phyloP scores from a whole-genome alignment of 2,329 filamentous ascomycete genomes.

The Ophiostoma himal-ulmi region DNA sequence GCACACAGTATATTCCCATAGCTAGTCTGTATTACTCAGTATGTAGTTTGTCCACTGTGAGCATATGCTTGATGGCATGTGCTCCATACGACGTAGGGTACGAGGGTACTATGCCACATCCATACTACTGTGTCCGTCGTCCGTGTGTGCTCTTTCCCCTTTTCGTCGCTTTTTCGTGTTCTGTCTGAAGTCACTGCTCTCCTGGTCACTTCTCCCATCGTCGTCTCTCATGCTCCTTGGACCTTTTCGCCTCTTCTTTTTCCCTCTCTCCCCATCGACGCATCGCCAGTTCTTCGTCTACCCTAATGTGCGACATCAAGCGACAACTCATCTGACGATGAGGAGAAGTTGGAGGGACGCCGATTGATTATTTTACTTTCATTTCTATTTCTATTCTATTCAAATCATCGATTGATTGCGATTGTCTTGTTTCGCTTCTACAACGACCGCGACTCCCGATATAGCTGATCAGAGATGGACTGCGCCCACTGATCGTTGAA shows the following conservation, averaged over 20 bases:
- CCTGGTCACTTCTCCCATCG: not conserved
- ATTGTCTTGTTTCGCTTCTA: not conserved
- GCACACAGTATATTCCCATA: too few species aligned
- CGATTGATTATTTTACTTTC: slow-evolving; percentile 10
- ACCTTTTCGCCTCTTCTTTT: slow-evolving; percentile 30
- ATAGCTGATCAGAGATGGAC: slow-evolving; percentile 24
- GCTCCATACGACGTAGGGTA: not conserved
- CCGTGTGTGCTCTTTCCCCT: not conserved
- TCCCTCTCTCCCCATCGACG: slow-evolving; percentile 21
- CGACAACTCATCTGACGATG: slow-evolving; percentile 23
- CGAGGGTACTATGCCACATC: too few species aligned
- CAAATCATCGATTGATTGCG: not conserved
- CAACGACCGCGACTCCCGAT: slow-evolving; percentile 24
- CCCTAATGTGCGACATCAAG: slow-evolving; percentile 21
- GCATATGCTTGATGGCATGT: not conserved
- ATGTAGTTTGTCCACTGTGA: too few species aligned
- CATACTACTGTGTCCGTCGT: not conserved
- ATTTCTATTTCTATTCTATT: not conserved
- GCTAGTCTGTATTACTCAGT: too few species aligned
- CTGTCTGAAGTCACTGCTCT: too few species aligned
- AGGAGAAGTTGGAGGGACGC: slow-evolving; percentile 23
- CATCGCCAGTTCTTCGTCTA: slow-evolving; percentile 13
- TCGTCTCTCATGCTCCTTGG: slow-evolving; percentile 4
- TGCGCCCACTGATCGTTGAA: slow-evolving; percentile 25
- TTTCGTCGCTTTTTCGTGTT: not conserved